Evolutionary conservation across 768 basidiomycete genomes (phyloP).

Genomic region (Psilocybe tampanensis): DNA sequence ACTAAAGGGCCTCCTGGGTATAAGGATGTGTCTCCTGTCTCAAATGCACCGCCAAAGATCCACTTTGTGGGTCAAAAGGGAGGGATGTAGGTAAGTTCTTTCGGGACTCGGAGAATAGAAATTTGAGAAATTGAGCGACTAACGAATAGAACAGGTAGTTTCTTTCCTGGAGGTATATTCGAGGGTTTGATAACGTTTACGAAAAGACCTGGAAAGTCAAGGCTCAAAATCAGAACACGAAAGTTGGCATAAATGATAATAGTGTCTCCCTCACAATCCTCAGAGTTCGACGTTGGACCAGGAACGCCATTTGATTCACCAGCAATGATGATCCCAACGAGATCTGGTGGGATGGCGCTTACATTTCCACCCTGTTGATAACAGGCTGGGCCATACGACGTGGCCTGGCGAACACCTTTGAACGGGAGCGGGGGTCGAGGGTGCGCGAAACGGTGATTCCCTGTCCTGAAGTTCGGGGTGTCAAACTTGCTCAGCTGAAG

Average conservation of each 20-base stretch:
- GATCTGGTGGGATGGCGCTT: neutral
- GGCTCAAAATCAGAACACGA: no score
- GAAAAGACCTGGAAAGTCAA: conserved; percentile 18
- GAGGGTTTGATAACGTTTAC: conserved; percentile 17
- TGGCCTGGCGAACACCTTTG: conserved; percentile 8
- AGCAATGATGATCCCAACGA: neutral
- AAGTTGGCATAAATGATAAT: no score
- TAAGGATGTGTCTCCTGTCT: neutral
- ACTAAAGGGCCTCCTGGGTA: conserved; percentile 10
- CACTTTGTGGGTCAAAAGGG: conserved; percentile 2
- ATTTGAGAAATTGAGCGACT: neutral
- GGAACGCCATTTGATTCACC: neutral
- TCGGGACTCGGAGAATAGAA: no score
- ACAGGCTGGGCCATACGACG: conserved; percentile 8
- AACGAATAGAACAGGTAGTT: conserved; percentile 17
- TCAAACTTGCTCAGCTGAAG: neutral
- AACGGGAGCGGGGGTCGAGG: neutral
- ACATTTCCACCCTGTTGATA: conserved; percentile 1
- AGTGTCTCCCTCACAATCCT: conserved; percentile 4
- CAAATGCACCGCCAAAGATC: conserved; percentile 16
- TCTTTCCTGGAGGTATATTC: neutral
- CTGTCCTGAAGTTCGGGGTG: neutral
- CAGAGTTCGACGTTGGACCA: neutral
- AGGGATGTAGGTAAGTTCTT: no score
- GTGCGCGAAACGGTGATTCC: conserved; percentile 6